Evolutionary conservation across 345 rosid genomes (phyloP), one percentile per base, ranked within the genome.

Genomic region (Murraya paniculata): DNA sequence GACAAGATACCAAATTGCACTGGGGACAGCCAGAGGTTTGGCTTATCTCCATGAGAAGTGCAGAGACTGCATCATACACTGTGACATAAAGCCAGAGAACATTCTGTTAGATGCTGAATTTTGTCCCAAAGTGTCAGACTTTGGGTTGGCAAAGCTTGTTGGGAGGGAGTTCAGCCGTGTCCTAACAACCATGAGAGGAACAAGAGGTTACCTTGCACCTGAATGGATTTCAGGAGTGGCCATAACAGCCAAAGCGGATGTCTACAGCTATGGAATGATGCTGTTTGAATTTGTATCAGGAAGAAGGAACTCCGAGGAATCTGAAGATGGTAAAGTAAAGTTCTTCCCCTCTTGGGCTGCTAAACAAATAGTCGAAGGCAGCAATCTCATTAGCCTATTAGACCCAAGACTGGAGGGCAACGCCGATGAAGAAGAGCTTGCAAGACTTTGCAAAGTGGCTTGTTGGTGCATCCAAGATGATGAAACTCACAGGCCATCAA

Each of bases 191-290:
- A 89, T 91, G 92, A 89, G 94, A 83, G 98, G 98, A 18, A 93
- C 97, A 28, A 87, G 95, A 85, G 97, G 97, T 19, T 74, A 74
- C 31, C 77, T 74, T 45, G 77, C 70, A 25, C 77, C 77, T 0
- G 77, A 74, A 62, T 74, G 97, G 98, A 86, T 94, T 68, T 94
- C 98, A 3, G 96, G 97, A 58, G 93, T 89, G 21, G 91, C 97
- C 25, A 82, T 93, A 55, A 93, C 97, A 13, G 86, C 93, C 22
- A 93, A 94, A 80, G 97, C 97, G 1, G 97, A 94, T 78, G 98
- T 93, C 48, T 94, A 91, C 75, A 94, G 98, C 83, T 93, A 87
- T 4, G 98, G 98, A 18, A 92, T 94, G 97, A 89, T 93, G 97
- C 83, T 94, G 16, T 89, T 89, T 22, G 98, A 94, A 83, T 19